Base-by-base conservation (phyloP, 1,284 basidiomycete species). In the Cutaneotrichosporon curvatum region DNA sequence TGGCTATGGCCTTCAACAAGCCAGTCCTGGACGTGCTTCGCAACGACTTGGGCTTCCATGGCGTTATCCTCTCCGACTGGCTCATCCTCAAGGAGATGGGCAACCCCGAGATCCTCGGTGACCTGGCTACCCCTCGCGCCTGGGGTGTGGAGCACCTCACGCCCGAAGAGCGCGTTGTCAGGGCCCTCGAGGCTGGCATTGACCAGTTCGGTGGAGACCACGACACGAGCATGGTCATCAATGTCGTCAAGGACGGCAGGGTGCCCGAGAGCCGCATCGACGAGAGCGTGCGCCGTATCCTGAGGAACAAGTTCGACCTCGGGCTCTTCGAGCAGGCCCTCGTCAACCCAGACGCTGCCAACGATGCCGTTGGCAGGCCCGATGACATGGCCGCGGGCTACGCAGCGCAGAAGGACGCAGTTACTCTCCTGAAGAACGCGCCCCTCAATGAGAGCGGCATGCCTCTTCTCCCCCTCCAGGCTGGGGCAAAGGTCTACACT, bases 51-150 rank as follows among this genome's bases (percentile, higher is more conserved):
- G 45, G 45, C 10, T 56, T 47, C 36, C 22, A 45, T 15, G 50
- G 53, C 3, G 45, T 52, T 14, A 37, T 49, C n/a, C 23, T 56
- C 37, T 49, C 53, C n/a, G 53, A 56, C 45, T 56, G 53, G 53
- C 42, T 28, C 18, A 41, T 50, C 41, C 18, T 52, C 2, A 35
- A 33, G 15, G 43, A 45, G 14, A 19, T 44, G 3, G 36, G 19
- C 20, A 20, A 37, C 23, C 12, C n/a, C 12, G 52, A 47, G 18
- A 39, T 6, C 1, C 18, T 45, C 10, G 53, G 42, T 14, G 53
- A 56, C 30, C 31, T 45, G 11, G 37, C 40, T 4, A 18, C 23
- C 14, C 41, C 47, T 1, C 46, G 47, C 16, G 37, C 40, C 3
- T 56, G 50, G 50, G 53, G 53, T 2, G 50, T 56, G 5, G 53